Conservation (phyloP, 768 basidiomycete genomes). For the Cubamyces lactineus region DNA sequence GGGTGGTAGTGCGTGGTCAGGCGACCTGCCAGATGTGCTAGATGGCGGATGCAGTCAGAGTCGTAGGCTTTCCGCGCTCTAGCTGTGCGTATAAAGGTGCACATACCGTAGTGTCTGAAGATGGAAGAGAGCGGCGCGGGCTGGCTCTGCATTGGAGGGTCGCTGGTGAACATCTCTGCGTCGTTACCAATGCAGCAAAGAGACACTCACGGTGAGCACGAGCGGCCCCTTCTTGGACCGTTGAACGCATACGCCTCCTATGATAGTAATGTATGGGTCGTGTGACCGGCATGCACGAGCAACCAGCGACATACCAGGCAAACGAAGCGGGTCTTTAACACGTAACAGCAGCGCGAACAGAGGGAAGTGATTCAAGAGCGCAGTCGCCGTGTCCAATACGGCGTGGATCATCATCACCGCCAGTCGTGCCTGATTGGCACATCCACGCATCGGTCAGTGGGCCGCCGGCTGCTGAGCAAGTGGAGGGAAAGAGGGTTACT, state of each 20-base stretch:
- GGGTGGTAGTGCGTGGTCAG: constrained; percentile 27
- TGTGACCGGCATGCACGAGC: not conserved
- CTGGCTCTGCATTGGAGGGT: constrained; percentile 12
- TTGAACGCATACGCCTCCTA: constrained; percentile 19
- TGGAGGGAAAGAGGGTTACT: constrained; percentile 42
- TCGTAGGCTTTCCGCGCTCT: not conserved
- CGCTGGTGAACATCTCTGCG: not conserved
- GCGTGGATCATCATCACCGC: constrained; percentile 63
- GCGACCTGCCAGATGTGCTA: constrained; percentile 24
- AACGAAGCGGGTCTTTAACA: constrained; percentile 77
- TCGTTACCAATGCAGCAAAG: too few relatives aligned
- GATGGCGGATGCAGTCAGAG: not conserved
- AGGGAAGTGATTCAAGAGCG: constrained; percentile 91
- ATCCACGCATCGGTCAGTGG: not conserved
- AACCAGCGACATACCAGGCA: constrained; percentile 62
- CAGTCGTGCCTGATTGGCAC: constrained; percentile 50
- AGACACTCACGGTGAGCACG: constrained; percentile 17
- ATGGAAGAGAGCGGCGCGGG: constrained; percentile 26
- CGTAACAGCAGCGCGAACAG: constrained; percentile 86
- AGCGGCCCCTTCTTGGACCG: constrained; percentile 13
- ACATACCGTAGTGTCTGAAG: constrained; percentile 30
- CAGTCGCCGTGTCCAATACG: constrained; percentile 62
- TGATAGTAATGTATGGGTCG: not conserved
- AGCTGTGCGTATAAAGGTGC: not conserved
- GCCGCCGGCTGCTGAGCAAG: not conserved